Conservation (phyloP, 192 early-diverging fungal species). For the Dimargaris xerosporica region DNA sequence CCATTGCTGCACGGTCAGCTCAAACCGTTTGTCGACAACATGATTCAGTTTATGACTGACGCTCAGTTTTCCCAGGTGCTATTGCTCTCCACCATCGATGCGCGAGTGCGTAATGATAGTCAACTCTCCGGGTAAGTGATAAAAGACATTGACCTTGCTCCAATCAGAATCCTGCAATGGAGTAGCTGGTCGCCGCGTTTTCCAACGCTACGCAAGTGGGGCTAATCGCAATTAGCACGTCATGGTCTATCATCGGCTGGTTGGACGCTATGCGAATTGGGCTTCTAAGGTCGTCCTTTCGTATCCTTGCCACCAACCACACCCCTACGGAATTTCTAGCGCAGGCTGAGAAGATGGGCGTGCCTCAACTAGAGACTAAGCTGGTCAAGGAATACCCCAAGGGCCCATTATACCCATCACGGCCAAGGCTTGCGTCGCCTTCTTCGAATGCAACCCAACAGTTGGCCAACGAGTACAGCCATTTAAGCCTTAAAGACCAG, state of each 20-base stretch:
- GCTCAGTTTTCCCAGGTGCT: slow-evolving; percentile 37
- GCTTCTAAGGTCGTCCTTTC: slow-evolving; percentile 10
- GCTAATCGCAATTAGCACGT: no score
- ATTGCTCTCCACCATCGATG: slow-evolving; percentile 51
- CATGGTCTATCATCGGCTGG: no score
- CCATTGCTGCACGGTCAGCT: slow-evolving; percentile 36
- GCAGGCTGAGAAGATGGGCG: slow-evolving; percentile 16
- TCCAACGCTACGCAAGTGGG: no score
- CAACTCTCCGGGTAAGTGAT: slow-evolving; percentile 34
- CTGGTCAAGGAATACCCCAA: slow-evolving; percentile 17
- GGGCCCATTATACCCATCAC: neutral
- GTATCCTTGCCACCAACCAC: slow-evolving; percentile 31
- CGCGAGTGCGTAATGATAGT: slow-evolving; percentile 38
- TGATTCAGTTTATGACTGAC: slow-evolving; percentile 36
- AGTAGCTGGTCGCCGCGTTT: no score
- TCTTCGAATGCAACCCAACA: slow-evolving; percentile 14
- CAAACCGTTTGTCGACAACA: slow-evolving; percentile 28
- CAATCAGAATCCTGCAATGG: no score
- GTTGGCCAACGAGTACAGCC: slow-evolving; percentile 5
- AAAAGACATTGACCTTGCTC: no score
- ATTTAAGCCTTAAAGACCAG: neutral
- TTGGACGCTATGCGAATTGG: no score
- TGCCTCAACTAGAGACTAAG: slow-evolving; percentile 19
- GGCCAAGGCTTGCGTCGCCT: neutral
- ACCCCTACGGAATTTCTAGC: slow-evolving; percentile 20